A percentile compares a stretch with the other conserved stretches of the same genome.
These are phyloP conservation scores for Teunomyces funiuensis DNA, from an alignment of 805 yeast species.

Conservation along the genomic window DNA sequence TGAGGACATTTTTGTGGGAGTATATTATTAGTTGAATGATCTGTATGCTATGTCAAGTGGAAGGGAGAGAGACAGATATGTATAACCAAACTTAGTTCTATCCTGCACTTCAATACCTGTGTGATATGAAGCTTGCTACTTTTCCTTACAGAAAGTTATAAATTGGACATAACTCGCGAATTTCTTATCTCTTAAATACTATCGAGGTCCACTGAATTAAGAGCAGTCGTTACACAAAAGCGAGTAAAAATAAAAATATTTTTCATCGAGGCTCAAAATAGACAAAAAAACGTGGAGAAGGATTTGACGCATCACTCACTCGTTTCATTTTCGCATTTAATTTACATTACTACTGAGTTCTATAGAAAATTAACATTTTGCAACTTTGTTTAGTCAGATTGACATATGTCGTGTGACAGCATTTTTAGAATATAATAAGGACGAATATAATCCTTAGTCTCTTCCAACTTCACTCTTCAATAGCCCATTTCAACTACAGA, in stretches of 20 bases:
- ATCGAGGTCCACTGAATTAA: not conserved
- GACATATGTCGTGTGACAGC: too few relatives aligned
- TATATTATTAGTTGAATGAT: not conserved
- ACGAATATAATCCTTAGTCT: too few relatives aligned
- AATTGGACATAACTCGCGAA: not conserved
- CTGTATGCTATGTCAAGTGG: too few relatives aligned
- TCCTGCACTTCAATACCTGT: not conserved
- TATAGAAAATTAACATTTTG: not conserved
- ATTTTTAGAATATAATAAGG: too few relatives aligned
- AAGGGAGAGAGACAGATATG: not conserved
- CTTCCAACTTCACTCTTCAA: too few relatives aligned
- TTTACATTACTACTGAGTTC: not conserved
- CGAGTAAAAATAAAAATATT: not conserved
- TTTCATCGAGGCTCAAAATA: not conserved
- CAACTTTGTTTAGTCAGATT: too few relatives aligned
- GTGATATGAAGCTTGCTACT: not conserved
- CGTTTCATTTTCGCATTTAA: not conserved
- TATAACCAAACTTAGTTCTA: not conserved
- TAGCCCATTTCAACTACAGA: too few relatives aligned
- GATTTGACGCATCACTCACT: not conserved
- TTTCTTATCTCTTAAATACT: constrained; percentile 3
- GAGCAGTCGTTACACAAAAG: not conserved
- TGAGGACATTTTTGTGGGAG: constrained; percentile 16
- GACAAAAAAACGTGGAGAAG: not conserved
- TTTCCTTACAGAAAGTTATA: not conserved